Evolutionary conservation across 2,329 filamentous ascomycete genomes (phyloP).

Genomic region (Sporothrix dimorphospora): DNA sequence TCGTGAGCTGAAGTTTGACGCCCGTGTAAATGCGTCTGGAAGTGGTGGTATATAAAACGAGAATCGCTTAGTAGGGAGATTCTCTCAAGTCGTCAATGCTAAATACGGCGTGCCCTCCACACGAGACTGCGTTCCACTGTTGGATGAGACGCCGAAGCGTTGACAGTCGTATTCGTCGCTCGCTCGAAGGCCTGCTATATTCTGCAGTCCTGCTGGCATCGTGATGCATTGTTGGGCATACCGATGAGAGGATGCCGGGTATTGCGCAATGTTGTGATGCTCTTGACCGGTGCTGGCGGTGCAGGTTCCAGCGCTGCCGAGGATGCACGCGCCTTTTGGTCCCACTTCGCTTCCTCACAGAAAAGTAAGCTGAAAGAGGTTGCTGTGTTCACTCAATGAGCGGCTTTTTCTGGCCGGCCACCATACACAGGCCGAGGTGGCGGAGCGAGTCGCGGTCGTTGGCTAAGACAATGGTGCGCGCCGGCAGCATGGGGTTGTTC

Average conservation of each 20-base stretch:
- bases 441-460: constrained; percentile 69
- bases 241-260: too few species aligned
- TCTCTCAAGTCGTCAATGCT: neutral
- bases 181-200: neutral
- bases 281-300: too few species aligned
- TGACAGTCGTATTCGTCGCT: too few species aligned
- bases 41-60: neutral
- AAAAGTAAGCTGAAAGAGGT: too few species aligned
- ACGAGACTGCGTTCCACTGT: neutral
- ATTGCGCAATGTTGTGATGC: too few species aligned
- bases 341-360: too few species aligned
- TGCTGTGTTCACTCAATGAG: constrained; percentile 57
- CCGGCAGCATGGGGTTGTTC: constrained; percentile 90
- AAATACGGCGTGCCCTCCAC: neutral
- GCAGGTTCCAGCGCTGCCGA: too few species aligned
- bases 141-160: too few species aligned
- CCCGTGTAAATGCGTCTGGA: neutral
- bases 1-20: neutral
- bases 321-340: too few species aligned
- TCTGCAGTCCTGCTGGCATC: too few species aligned
- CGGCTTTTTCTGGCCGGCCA: constrained; percentile 67
- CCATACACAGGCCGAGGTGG: constrained; percentile 65
- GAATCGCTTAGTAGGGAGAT: neutral
- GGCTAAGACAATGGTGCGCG: constrained; percentile 77
- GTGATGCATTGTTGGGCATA: too few species aligned